Conservation (phyloP, 352 stramenopile species). For the Pythium chondricola region DNA sequence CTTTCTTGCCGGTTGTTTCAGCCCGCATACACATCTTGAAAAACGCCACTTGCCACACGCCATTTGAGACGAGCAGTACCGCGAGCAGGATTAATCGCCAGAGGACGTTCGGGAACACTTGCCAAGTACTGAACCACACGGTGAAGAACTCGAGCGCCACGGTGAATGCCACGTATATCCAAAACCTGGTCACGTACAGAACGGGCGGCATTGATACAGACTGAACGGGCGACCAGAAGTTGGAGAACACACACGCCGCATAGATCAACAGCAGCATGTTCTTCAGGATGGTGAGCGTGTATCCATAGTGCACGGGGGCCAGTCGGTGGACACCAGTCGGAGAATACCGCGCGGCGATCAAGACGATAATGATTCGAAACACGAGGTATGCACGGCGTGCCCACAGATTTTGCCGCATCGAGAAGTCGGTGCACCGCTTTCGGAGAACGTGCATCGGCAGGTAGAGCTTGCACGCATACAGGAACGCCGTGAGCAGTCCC, state of each 20-base stretch:
- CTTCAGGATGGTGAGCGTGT: constrained; percentile 69
- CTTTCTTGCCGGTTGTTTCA: constrained; percentile 77
- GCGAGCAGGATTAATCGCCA: constrained; percentile 65
- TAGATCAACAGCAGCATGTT: constrained; percentile 79
- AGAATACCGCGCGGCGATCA: constrained; percentile 49
- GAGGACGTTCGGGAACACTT: constrained; percentile 67
- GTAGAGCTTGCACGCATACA: constrained; percentile 60
- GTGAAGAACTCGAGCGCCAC: constrained; percentile 49
- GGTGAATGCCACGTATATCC: constrained; percentile 48
- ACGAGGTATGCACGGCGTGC: constrained; percentile 40
- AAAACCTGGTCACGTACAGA: constrained; percentile 67
- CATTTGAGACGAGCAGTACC: constrained; percentile 40
- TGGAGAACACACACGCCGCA: constrained; percentile 66
- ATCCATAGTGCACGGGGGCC: constrained; percentile 67
- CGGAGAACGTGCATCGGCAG: constrained; percentile 56
- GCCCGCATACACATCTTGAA: constrained; percentile 60
- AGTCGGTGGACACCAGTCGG: constrained; percentile 60
- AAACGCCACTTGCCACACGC: constrained; percentile 61
- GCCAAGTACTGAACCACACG: constrained; percentile 79
- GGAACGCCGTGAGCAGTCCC: constrained; percentile 44
- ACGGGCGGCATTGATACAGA: constrained; percentile 61
- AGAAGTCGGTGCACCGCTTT: constrained; percentile 48
- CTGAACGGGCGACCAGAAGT: constrained; percentile 59
- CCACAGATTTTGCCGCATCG: constrained; percentile 46
- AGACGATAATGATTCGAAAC: constrained; percentile 53